Base-by-base conservation (phyloP, 768 basidiomycete genomes). In the Pholiota conissans region DNA sequence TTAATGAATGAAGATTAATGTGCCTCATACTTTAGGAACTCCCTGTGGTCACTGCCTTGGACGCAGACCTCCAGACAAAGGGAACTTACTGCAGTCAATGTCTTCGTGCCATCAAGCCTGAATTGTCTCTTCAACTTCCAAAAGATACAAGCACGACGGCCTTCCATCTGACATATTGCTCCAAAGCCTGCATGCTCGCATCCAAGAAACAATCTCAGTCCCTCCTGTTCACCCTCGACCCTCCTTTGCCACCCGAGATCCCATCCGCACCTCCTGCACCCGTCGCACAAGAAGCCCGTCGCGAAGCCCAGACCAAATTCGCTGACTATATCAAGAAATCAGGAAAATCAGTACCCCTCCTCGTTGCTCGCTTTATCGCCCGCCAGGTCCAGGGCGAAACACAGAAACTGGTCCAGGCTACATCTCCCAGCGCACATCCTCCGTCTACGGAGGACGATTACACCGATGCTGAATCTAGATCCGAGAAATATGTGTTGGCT, bases 41-140 rank as follows among this genome's bases (percentile, higher is more conserved):
- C 60, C 88, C 91, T 6, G 77, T 91, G 18, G 84, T 90, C 35
- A 74, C 88, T 10, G 84, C 76, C 27, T 82, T 94, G 20, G 92
- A 93, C 64, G 65, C 74, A 0, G 92, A 93, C 63, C 75, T 94
- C 18, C 82, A 89, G 71, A 75, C 76, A 34, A 80, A 82, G 50
- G 86, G 87, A 20, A 82, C 83, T 3, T 77, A 92, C 61, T 94
- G 91, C 67, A 80, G 84, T 16, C 84, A 90, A 61, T 94, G 91
- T 67, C 76, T 93, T 63, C 82, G 88, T 34, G 63, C 67, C 49
- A 79, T 93, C 52, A 68, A 82, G 55, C 68, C 77, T 24, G 77
- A 70, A 54, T 68, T 73, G 51, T 75, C 79, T 13, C 69, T 89
- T 52, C 71, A 69, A 49, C 72, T 79, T 2, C 74, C 80, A 3